A percentile compares a stretch with the other conserved stretches of the same genome.
Evolutionary conservation across 768 basidiomycete species (phyloP).

Genomic region (Cystobasidium onofrii): DNA sequence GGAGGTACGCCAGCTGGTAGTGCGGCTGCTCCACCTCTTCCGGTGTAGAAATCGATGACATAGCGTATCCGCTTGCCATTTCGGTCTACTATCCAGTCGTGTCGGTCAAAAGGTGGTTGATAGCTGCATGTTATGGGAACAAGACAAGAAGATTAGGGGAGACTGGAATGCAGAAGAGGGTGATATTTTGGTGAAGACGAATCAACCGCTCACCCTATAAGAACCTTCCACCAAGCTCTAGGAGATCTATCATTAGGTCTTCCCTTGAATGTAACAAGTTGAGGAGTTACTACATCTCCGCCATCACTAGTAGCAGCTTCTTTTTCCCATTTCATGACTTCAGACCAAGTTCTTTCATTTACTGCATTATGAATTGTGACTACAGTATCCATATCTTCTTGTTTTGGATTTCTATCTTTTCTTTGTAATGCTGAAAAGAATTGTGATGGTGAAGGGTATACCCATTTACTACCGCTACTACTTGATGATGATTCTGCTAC

Average conservation of each 20-base stretch:
- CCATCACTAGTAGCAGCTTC: too few species aligned
- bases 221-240: slow-evolving; percentile 68
- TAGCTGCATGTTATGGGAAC: slow-evolving; percentile 54
- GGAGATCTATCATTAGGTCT: slow-evolving; percentile 69
- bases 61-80: slow-evolving; percentile 72
- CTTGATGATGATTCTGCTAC: neutral
- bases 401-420: slow-evolving; percentile 53
- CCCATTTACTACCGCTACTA: slow-evolving; percentile 72
- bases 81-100: slow-evolving; percentile 86
- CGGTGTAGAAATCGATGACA: slow-evolving; percentile 97
- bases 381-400: slow-evolving; percentile 85
- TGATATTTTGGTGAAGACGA: too few species aligned
- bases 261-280: slow-evolving; percentile 83
- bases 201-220: slow-evolving; percentile 87
- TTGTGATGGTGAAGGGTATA: slow-evolving; percentile 96
- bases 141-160: too few species aligned
- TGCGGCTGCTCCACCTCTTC: slow-evolving; percentile 48
- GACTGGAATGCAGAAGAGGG: too few species aligned
- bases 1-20: slow-evolving; percentile 32
- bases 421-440: slow-evolving; percentile 96
- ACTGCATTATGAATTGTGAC: slow-evolving; percentile 99
- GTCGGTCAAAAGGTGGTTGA: slow-evolving; percentile 85
- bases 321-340: slow-evolving; percentile 70
- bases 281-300: slow-evolving; percentile 56
- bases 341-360: slow-evolving; percentile 84